Base-by-base conservation (phyloP, 352 stramenopile species). In the Pythium monospermum region DNA sequence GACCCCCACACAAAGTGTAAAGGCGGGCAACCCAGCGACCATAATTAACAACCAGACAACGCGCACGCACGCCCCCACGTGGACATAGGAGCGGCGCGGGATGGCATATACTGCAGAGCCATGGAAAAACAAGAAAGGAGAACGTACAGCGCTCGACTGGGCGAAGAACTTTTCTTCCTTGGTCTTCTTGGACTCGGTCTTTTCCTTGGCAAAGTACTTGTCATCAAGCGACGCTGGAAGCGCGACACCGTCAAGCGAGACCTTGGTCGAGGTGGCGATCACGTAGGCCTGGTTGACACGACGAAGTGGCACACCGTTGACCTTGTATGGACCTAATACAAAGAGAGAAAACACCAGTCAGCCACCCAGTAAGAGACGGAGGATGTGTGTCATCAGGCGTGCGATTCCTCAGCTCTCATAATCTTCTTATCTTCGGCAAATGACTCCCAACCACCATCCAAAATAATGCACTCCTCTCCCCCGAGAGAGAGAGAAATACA, bases 161-260 rank as follows among this genome's bases (percentile, higher is more conserved):
- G 82, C 87, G 68, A 99, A 99, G 83, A 99, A 99, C 72, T 98
- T 90, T 43, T 98, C 94, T 74, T 99, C 96, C 61, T 97, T 96
- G 50, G 69, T 84, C 68, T 94, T 94, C 71, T 96, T 95, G 13
- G 72, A 73, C 42, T 79, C 66, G 22, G 81, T 69, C 67, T 97
- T 95, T 59, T 89, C 81, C 73, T 95, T 87, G 44, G 91, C 88
- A 80, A 99, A 99, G 83, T 99, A 99, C 53, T 83, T 85, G 75
- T 99, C 97, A 68, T 95, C 73, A 53, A 99, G 91, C 37, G 85
- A 81, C 47, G 57, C 53, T 12, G 94, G 86, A 57, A 99, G 87
- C 49, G 92, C 82, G 1, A 99, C 85, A 47, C 73, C 78, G 35
- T 74, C 78, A 25, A 99, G 73, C 69, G 98, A 91, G n/a, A 99